Percentiles rank a stretch among this genome's conserved stretches.
Evolutionary conservation across 164 flowering plant genomes (phyloP).

Genomic region (Magnolia changhungtana): DNA sequence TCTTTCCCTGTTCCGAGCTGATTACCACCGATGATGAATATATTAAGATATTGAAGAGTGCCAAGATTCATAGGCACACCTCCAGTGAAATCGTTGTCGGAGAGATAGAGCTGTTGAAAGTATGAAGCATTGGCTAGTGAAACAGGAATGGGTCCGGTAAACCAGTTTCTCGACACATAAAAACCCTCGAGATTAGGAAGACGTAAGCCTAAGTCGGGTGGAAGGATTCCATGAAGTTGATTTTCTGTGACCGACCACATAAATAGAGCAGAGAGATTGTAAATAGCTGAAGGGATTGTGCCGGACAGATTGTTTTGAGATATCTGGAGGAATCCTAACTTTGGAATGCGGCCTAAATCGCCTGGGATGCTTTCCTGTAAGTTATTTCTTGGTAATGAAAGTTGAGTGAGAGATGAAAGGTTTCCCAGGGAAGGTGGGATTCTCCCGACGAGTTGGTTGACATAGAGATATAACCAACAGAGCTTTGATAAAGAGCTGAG

Average conservation of each 20-base stretch:
- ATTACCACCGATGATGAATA: neutral
- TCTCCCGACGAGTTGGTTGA: slow-evolving; percentile 31
- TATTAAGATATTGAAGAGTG: neutral
- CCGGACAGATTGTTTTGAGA: slow-evolving; percentile 36
- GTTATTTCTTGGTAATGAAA: slow-evolving; percentile 21
- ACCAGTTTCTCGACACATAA: neutral
- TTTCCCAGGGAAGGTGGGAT: slow-evolving; percentile 39
- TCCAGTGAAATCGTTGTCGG: slow-evolving; percentile 6
- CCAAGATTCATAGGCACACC: slow-evolving; percentile 5
- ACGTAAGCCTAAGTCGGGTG: slow-evolving; percentile 11
- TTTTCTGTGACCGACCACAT: slow-evolving; percentile 29
- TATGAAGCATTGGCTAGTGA: slow-evolving; percentile 10
- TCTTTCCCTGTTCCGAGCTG: neutral
- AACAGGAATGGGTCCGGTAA: slow-evolving; percentile 2
- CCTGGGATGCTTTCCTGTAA: slow-evolving; percentile 31
- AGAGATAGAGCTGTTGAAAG: neutral
- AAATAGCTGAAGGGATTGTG: slow-evolving; percentile 35
- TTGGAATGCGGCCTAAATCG: slow-evolving; percentile 24
- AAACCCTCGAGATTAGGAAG: slow-evolving; percentile 23
- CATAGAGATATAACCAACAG: slow-evolving; percentile 16
- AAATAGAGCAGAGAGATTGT: slow-evolving; percentile 40
- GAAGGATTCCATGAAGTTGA: slow-evolving; percentile 27
- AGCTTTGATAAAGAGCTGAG: slow-evolving; percentile 28
- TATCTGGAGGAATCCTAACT: slow-evolving; percentile 29
- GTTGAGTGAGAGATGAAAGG: slow-evolving; percentile 24